Base-by-base conservation (phyloP, 192 early-diverging fungal genomes). In the Entrophospora sp. region DNA sequence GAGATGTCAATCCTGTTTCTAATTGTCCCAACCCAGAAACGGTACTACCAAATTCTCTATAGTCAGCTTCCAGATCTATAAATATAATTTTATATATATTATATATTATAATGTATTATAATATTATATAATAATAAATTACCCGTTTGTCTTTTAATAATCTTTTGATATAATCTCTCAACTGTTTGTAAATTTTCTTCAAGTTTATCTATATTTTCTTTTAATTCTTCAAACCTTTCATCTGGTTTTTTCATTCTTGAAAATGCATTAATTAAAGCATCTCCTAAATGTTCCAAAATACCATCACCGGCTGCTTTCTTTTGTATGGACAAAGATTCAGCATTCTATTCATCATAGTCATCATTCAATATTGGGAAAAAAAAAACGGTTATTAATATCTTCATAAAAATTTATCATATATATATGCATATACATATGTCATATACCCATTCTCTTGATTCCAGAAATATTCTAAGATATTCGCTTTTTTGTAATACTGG, bases 211-310 rank as follows among this genome's bases (percentile, higher is more conserved):
- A 97, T 71, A 35, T 73, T 79, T 49, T 94, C 92, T 40, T 85
- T 79, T 78, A 93, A 88, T 49, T 88, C 85, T 20, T 89, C 74
- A 74, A 96, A 97, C 60, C 82, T 78, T 61, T 90, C 87, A 58
- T 97, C 94, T 4, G 86, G 89, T 63, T 91, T 89, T 67, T 87
- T 89, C 63, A 96, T 84, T 81, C 92, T 96, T 55, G 87, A 78
- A 68, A 96, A 95, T 16, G 91, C 89, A 68, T 92, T 95, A 32
- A 98, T 48, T 24, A 98, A 67, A 10, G 78, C 86, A 75, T 96
- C 96, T 38, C 90, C 83, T 25, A 98, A 72, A 43, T 78, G 85
- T 32, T 95, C 93, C 56, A 98, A 77, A 20, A 94, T 87, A 2
- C 79, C 73, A 12, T 76, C 77, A 35, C 71, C 67, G 16, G 71